Base-by-base conservation (phyloP, 2,329 filamentous ascomycete species). In the Calonectria pteridis region DNA sequence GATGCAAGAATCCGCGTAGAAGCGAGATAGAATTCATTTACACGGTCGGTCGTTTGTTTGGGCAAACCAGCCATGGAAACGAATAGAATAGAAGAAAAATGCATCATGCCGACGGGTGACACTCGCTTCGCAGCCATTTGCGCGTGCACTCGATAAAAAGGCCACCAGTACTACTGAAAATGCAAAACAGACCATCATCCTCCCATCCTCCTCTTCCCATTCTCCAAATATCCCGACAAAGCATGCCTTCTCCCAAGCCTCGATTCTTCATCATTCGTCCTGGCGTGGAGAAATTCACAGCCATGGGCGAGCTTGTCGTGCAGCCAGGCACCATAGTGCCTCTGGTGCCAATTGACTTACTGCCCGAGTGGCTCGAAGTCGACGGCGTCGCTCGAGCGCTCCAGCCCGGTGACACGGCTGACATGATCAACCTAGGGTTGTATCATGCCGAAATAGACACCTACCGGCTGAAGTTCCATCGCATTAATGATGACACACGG, bases 1-100 rank as follows among this genome's bases (percentile, higher is more conserved):
- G 92, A 94, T 80, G 94, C 91, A 13, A 91, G 85, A 75, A 89
- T 98, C 43, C 89, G 95, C 49, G 90, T 98, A 37, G 94, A 96
- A 81, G 72, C 86, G 64, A 67, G 78, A 73, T 81, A 78, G 73
- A 71, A 50, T 50, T 58, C 69, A 73, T 73, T 58, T 66, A 26
- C 31, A 59, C 55, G 43, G 53, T 35, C 33, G 7, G 6, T 55
- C 46, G 37, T 73, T 73, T 77, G 76, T 64, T 20, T 23, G 51
- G 37, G 33, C 69, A 77, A 76, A 71, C 71, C 7, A n/a, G 29
- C 13, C 28, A 9, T n/a, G 14, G 43, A 46, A 46, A 11, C 7
- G 20, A 23, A 46, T 13, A 23, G 43, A 23, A 46, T 11, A 46
- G 43, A 46, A 18, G 16, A 23, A 28, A 35, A 40, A 62, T 37